Percentiles rank a stretch among this genome's conserved stretches.
Conservation (phyloP, 768 basidiomycete species). For the Boletus rufocinnamomeus region DNA sequence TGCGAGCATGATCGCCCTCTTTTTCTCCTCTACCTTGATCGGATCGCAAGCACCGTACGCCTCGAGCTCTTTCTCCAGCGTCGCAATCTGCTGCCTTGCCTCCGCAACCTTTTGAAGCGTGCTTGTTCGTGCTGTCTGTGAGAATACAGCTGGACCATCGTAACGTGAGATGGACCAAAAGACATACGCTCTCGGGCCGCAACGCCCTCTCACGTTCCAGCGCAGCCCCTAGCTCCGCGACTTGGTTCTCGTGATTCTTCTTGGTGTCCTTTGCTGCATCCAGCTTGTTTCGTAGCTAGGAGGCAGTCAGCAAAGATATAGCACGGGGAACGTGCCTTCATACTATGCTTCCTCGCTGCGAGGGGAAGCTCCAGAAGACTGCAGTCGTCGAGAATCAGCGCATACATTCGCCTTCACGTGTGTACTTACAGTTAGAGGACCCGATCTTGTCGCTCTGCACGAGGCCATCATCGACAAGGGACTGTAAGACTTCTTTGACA, state of each 20-base stretch:
- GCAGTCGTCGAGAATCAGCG: constrained; percentile 14
- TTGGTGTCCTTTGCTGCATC: constrained; percentile 50
- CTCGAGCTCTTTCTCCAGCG: constrained; percentile 66
- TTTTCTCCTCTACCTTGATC: constrained; percentile 74
- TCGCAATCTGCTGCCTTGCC: constrained; percentile 49
- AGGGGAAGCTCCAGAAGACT: constrained; percentile 98
- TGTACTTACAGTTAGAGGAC: constrained; percentile 85
- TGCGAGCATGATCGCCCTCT: constrained; percentile 68
- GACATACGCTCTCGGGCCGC: constrained; percentile 58
- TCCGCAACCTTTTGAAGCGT: constrained; percentile 51
- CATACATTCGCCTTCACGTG: constrained; percentile 19
- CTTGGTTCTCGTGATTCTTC: constrained; percentile 44
- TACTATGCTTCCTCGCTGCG: constrained; percentile 80
- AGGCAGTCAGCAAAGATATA: constrained; percentile 1
- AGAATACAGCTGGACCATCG: constrained; percentile 1
- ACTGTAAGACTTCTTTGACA: constrained; percentile 89
- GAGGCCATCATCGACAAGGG: constrained; percentile 82
- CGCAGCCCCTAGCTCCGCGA: constrained; percentile 47
- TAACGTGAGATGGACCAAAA: background rate
- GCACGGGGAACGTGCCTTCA: constrained; percentile 1
- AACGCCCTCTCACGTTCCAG: constrained; percentile 54
- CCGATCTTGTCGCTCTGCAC: constrained; percentile 93
- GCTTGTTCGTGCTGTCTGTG: constrained; percentile 57
- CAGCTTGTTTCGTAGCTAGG: constrained; percentile 61
- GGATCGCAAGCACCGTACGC: constrained; percentile 88